phyloP scores from a whole-genome alignment of 2,329 filamentous ascomycete species.

The Dactylella cylindrospora region DNA sequence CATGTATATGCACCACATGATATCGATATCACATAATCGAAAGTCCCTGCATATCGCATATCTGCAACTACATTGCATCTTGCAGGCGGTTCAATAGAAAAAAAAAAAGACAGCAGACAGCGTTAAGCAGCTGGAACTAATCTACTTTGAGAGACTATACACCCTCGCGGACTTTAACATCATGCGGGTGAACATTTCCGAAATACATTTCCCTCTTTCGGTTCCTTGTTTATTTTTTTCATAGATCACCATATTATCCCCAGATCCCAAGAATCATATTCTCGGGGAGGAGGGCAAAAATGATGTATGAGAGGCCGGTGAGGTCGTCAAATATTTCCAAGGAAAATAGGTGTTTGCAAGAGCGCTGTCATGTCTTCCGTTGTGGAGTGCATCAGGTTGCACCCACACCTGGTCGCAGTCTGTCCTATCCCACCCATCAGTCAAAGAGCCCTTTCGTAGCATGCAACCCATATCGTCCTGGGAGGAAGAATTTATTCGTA shows the following conservation, averaged over 20 bases:
- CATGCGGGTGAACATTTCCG: conserved; percentile 1
- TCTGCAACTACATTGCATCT: conserved; percentile 2
- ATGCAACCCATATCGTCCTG: too few species aligned
- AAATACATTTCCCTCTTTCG: too few species aligned
- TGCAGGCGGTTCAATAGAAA: neutral
- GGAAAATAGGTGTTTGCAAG: conserved; percentile 27
- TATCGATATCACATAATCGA: conserved; percentile 34
- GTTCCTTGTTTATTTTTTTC: too few species aligned
- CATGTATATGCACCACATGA: too few species aligned
- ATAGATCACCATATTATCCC: conserved; percentile 33
- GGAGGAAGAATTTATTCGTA: conserved; percentile 15
- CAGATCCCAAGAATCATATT: too few species aligned
- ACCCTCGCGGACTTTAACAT: neutral
- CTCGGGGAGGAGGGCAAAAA: too few species aligned
- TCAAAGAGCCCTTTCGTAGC: too few species aligned
- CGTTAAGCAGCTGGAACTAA: too few species aligned
- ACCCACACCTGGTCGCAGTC: conserved; percentile 1
- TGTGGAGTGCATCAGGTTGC: conserved; percentile 4
- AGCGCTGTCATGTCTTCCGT: too few species aligned
- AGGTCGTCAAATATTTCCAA: conserved; percentile 41
- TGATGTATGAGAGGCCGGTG: conserved; percentile 8
- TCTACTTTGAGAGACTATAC: too few species aligned
- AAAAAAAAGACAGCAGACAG: too few species aligned
- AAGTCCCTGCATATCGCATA: conserved; percentile 43
- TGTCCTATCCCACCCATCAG: too few species aligned